Percentiles rank a stretch among this genome's conserved stretches.
Evolutionary conservation across 2,329 filamentous ascomycete species (phyloP).

Genomic region (Colletotrichum sp.): DNA sequence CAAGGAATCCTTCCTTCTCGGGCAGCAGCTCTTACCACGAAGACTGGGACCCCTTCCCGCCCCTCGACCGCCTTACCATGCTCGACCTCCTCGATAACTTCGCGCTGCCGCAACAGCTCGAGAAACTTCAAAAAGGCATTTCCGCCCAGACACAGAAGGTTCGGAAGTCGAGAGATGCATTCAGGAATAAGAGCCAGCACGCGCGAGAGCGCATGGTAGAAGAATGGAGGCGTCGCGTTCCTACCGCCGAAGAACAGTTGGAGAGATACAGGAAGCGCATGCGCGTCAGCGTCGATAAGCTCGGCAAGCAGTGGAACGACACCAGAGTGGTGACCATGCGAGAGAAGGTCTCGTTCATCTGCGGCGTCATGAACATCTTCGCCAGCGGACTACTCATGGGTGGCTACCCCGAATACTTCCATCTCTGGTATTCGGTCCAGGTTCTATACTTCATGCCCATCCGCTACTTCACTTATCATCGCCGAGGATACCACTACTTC

Average conservation of each 20-base stretch:
- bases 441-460: constrained; percentile 97
- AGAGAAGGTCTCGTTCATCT: constrained; percentile 97
- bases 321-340: constrained; percentile 85
- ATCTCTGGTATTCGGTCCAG: constrained; percentile 89
- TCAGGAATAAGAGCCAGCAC: constrained; percentile 76
- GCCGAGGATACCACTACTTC: constrained; percentile 95
- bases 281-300: constrained; percentile 85
- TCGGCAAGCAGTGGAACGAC: constrained; percentile 87
- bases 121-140: constrained; percentile 86
- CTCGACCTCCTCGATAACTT: constrained; percentile 96
- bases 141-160: constrained; percentile 86
- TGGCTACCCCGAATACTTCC: constrained; percentile 83
- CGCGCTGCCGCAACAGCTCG: constrained; percentile 85
- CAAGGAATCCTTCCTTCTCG: constrained; percentile 82
- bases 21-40: constrained; percentile 85
- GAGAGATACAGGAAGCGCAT: constrained; percentile 89
- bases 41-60: constrained; percentile 86
- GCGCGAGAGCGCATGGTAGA: constrained; percentile 92
- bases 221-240: constrained; percentile 87
- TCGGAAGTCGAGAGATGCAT: constrained; percentile 78
- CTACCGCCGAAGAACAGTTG: constrained; percentile 88
- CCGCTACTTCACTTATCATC: constrained; percentile 88
- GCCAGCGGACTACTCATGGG: constrained; percentile 94
- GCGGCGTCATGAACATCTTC: constrained; percentile 95
- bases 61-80: constrained; percentile 86